Evolutionary conservation across 352 stramenopile genomes (phyloP), one percentile per base, ranked within the genome.

Genomic region (Pythium periplocum): DNA sequence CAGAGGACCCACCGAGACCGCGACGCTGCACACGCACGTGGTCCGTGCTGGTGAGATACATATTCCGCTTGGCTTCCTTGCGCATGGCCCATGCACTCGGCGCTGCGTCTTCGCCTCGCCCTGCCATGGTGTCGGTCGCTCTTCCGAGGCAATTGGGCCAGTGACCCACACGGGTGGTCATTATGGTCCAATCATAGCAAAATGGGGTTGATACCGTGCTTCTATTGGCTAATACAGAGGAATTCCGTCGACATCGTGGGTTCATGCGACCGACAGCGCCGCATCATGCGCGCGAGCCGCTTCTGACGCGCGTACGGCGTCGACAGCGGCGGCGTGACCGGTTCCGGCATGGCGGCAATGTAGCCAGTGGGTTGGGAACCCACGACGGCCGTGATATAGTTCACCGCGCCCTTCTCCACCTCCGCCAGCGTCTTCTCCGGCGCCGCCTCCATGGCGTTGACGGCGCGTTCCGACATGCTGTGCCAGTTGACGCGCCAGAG

Each of bases 11-110:
- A 31, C 78, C 41, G 2, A 67, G 59, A 2, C 51, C 57, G 26
- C 78, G 78, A 0, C 78, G 74, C 12, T 83, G 65, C 34, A 90
- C 75, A 32, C 55, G 71, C 57, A 87, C 76, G 43, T 87, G 58
- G 39, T 90, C 80, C 10, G 80, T 90, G 57, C 80, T 90, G n/a
- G 73, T 88, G 47, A 83, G 75, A 58, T 90, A 90, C 80, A 90
- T 90, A 57, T 87, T 88, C 52, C 78, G 78, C 40, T 81, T 80
- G 34, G 80, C 80, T 56, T 90, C 80, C 63, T 88, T 79, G 46
- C 80, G 77, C 63, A 70, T 64, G 40, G 80, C 73, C 77, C 80
- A 87, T 48, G 71, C 77, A 55, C 75, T 78, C 43, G 82, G 62
- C 40, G 75, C 68, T 45, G 63, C 74, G n/a, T 83, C 66, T 36